phyloP scores from a whole-genome alignment of 169 alveolate genomes.

The Plasmodium adleri region DNA sequence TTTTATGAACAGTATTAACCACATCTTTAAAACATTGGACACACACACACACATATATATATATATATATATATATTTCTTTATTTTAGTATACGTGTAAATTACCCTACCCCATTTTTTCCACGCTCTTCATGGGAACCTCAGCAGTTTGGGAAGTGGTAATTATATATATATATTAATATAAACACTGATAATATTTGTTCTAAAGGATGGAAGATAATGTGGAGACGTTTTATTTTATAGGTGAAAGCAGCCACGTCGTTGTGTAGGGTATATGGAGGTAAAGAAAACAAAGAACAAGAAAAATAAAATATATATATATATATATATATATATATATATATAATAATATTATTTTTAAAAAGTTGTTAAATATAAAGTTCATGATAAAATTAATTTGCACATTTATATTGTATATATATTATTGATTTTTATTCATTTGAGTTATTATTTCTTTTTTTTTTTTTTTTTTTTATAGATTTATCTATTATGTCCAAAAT shows the following conservation, averaged over 20 bases:
- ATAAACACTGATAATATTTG: background rate
- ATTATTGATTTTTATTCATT: background rate
- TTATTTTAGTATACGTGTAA: slow-evolving; percentile 87
- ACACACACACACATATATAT: background rate
- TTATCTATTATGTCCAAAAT: slow-evolving; percentile 64
- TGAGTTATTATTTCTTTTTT: background rate
- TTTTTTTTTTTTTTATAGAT: slow-evolving; percentile 38
- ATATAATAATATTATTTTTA: too few relatives aligned
- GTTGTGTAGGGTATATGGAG: slow-evolving; percentile 84
- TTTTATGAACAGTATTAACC: slow-evolving; percentile 5
- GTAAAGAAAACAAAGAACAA: slow-evolving; percentile 20
- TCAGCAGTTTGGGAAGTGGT: slow-evolving; percentile 90
- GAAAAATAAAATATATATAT: slow-evolving; percentile 21
- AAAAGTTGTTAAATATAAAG: too few relatives aligned
- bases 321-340: background rate
- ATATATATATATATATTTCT: slow-evolving; percentile 4
- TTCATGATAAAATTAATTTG: too few relatives aligned
- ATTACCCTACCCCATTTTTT: slow-evolving; percentile 90
- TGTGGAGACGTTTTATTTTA: slow-evolving; percentile 8
- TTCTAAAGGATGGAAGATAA: background rate
- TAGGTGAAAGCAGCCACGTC: slow-evolving; percentile 82
- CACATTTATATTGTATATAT: too few relatives aligned
- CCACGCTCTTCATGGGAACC: slow-evolving; percentile 87
- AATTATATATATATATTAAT: slow-evolving; percentile 8
- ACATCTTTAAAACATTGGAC: too few relatives aligned